phyloP scores from a whole-genome alignment of 805 yeast species.

The Candida namnaoensis region DNA sequence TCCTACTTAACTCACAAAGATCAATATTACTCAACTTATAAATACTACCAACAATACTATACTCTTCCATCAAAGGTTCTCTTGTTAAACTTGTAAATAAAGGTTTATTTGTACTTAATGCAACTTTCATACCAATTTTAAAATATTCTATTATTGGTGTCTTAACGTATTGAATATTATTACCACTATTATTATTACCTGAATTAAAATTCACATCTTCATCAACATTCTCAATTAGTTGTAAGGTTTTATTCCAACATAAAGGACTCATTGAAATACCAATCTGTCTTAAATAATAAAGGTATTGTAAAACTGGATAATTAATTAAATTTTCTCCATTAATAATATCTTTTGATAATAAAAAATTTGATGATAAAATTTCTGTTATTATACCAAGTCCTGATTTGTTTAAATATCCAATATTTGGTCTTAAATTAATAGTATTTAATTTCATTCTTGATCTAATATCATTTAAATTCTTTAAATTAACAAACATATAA shows the following conservation, averaged over 20 bases:
- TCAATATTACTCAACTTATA: conserved; percentile 17
- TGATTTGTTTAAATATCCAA: conserved; percentile 13
- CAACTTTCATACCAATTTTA: conserved; percentile 15
- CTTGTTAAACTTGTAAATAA: conserved; percentile 16
- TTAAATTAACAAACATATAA: conserved; percentile 19
- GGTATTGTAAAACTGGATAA: conserved; percentile 16
- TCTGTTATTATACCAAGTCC: conserved; percentile 19
- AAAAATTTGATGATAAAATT: conserved; percentile 13
- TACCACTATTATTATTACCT: neutral
- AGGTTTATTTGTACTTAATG: conserved; percentile 17
- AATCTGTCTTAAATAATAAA: conserved; percentile 18
- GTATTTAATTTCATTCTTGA: conserved; percentile 7
- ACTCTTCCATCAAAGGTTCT: conserved; percentile 21
- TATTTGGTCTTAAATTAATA: conserved; percentile 14
- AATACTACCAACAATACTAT: conserved; percentile 17
- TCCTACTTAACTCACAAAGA: conserved; percentile 17
- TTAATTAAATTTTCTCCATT: conserved; percentile 16
- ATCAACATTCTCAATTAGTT: conserved; percentile 15
- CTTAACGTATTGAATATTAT: conserved; percentile 8
- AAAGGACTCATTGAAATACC: conserved; percentile 20
- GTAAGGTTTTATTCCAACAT: conserved; percentile 19
- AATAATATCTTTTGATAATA: conserved; percentile 13
- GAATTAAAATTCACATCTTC: conserved; percentile 1
- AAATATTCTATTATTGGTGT: conserved; percentile 17
- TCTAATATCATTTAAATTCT: conserved; percentile 15